Evolutionary conservation across 345 rosid species (phyloP).

Genomic region (Eucalyptus pauciflora): DNA sequence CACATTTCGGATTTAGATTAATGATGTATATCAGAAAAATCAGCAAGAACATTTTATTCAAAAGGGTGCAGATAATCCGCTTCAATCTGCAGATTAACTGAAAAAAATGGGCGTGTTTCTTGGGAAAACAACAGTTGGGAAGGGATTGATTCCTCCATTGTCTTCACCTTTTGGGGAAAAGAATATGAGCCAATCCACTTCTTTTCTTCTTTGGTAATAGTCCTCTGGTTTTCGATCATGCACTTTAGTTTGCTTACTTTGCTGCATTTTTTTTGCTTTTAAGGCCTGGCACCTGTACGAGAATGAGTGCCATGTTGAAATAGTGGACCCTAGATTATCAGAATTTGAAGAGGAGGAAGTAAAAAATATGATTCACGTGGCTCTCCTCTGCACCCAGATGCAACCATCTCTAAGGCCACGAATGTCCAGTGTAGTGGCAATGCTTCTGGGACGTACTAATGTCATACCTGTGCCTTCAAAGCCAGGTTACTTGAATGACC

Average conservation of each 20-base stretch:
- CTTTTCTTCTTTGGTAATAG: neutral
- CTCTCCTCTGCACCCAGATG: slow-evolving; percentile 54
- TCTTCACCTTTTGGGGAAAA: neutral
- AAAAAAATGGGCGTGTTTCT: neutral
- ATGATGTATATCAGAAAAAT: neutral
- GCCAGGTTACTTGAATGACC: slow-evolving; percentile 32
- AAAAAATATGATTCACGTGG: slow-evolving; percentile 30
- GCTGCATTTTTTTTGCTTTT: neutral
- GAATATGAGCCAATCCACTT: neutral
- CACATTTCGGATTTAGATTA: neutral
- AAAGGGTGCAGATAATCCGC: neutral
- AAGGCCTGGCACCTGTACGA: slow-evolving; percentile 60
- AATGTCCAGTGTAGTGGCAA: slow-evolving; percentile 53
- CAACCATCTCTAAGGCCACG: slow-evolving; percentile 40
- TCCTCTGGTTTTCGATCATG: neutral
- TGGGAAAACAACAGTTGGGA: neutral
- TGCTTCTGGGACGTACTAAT: slow-evolving; percentile 58
- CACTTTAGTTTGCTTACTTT: neutral
- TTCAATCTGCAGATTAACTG: neutral
- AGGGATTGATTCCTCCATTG: neutral
- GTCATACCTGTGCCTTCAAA: slow-evolving; percentile 11
- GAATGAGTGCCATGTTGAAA: slow-evolving; percentile 17
- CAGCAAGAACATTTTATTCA: neutral
- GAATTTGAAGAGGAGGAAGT: slow-evolving; percentile 29
- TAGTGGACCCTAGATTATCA: slow-evolving; percentile 22